Conservation (phyloP, 805 yeast genomes). For the Kodamaea hsintzibuensis region DNA sequence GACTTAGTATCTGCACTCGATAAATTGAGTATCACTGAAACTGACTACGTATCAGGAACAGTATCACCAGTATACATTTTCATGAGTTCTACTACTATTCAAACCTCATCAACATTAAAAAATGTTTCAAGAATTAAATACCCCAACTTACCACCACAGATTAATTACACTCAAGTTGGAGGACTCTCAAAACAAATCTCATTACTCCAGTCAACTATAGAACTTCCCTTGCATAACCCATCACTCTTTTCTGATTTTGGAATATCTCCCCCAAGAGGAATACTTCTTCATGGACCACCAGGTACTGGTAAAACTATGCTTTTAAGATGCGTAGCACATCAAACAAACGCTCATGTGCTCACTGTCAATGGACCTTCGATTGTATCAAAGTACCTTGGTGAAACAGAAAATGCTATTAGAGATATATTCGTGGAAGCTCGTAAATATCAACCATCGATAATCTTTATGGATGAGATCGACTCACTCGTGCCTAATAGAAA, state of each 20-base stretch:
- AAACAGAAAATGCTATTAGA: conserved; percentile 84
- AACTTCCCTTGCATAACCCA: conserved; percentile 80
- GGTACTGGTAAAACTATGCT: conserved; percentile 97
- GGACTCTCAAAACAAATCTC: conserved; percentile 71
- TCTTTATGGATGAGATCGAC: conserved; percentile 92
- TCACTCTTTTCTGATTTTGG: conserved; percentile 77
- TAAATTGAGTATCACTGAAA: conserved; percentile 32
- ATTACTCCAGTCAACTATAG: conserved; percentile 63
- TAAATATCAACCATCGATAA: conserved; percentile 81
- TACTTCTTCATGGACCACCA: conserved; percentile 93
- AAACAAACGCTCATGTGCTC: conserved; percentile 77
- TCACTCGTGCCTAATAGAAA: conserved; percentile 84
- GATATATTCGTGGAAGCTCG: conserved; percentile 82
- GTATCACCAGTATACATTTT: conserved; percentile 52
- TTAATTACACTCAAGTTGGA: conserved; percentile 63
- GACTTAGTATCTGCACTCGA: conserved; percentile 36
- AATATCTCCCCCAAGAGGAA: conserved; percentile 91
- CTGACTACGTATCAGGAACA: conserved; percentile 16
- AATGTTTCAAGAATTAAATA: conserved; percentile 32
- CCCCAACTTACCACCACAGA: conserved; percentile 44
- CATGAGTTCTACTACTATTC: conserved; percentile 13
- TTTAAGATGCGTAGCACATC: conserved; percentile 77
- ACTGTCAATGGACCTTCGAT: conserved; percentile 89
- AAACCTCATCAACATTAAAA: background rate
- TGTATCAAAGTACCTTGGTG: conserved; percentile 91